Conservation (phyloP, 768 basidiomycete species). For the Asterophora lycoperdoides region DNA sequence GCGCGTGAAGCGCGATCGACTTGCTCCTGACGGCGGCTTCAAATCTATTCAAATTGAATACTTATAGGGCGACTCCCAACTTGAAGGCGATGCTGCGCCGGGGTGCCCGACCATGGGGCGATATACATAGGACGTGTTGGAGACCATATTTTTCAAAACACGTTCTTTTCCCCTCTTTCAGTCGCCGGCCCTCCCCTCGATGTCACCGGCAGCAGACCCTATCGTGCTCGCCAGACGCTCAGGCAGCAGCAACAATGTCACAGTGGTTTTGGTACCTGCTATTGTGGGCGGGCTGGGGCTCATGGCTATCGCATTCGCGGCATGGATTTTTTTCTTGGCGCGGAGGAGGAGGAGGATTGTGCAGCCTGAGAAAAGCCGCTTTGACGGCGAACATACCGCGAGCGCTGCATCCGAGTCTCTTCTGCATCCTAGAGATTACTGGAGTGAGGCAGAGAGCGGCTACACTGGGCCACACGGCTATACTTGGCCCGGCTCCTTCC, state of each 20-base stretch:
- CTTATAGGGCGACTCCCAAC: too few species aligned
- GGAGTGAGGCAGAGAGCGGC: background rate
- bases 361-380: background rate
- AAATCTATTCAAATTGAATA: too few species aligned
- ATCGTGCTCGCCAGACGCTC: background rate
- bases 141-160: too few species aligned
- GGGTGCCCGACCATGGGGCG: background rate
- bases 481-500: background rate
- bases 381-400: background rate
- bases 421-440: background rate
- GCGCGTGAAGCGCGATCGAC: conserved; percentile 2
- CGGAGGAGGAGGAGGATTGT: background rate
- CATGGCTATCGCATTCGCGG: background rate
- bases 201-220: background rate
- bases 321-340: background rate
- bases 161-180: background rate
- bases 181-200: background rate
- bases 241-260: background rate
- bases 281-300: background rate
- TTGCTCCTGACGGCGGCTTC: background rate
- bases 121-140: background rate
- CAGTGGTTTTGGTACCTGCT: background rate
- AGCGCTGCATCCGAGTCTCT: background rate
- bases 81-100: conserved; percentile 10
- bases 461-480: background rate